Conservation (phyloP, 768 basidiomycete species). For the Suillus lakei region DNA sequence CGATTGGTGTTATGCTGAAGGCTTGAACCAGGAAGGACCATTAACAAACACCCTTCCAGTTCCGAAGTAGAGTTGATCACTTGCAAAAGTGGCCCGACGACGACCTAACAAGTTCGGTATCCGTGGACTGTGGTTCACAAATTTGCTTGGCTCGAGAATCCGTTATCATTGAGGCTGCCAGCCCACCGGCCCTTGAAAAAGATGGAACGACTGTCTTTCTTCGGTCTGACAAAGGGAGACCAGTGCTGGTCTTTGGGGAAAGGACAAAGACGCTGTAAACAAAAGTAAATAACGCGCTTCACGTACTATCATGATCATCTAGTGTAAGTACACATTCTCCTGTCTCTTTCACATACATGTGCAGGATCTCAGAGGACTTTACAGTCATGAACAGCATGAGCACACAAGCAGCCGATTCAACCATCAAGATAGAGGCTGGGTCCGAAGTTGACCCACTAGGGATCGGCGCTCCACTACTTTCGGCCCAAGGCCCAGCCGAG, state of each 20-base stretch:
- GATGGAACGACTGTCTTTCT: not conserved
- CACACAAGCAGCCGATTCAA: not conserved
- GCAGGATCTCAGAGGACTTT: not conserved
- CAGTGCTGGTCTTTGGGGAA: no score
- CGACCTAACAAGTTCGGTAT: not conserved
- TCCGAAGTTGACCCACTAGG: not conserved
- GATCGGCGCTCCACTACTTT: not conserved
- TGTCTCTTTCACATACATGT: not conserved
- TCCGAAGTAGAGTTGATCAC: not conserved
- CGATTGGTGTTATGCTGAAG: no score
- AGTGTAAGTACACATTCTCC: not conserved
- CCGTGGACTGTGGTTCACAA: not conserved
- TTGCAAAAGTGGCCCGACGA: not conserved
- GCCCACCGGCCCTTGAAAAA: not conserved
- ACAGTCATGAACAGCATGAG: not conserved
- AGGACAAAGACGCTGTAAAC: not conserved
- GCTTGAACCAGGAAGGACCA: no score
- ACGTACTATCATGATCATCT: not conserved
- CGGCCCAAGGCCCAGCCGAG: not conserved
- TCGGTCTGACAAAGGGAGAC: no score
- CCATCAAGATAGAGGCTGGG: no score
- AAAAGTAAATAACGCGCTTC: conserved; percentile 6
- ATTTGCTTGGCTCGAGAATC: not conserved
- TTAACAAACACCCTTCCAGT: not conserved
- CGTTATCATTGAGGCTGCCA: not conserved